These are phyloP conservation scores for Leucocoprinus leucothites DNA, from an alignment of 768 basidiomycete genomes.

Conservation along the genomic window DNA sequence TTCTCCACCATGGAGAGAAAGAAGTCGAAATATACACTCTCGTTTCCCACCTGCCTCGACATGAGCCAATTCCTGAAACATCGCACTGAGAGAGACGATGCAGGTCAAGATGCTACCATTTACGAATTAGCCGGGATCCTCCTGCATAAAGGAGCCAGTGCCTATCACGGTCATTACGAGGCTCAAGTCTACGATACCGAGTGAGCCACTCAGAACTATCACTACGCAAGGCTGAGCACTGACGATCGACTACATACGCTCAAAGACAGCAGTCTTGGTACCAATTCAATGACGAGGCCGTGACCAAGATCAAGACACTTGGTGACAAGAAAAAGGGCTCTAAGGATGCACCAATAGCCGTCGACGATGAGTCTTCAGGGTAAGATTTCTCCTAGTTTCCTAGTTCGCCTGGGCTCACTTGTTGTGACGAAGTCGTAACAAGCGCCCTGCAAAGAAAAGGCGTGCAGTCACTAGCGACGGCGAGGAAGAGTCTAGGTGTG, in stretches of 20 bases:
- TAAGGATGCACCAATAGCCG: constrained; percentile 19
- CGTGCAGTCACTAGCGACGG: constrained; percentile 58
- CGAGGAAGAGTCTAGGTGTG: constrained; percentile 24
- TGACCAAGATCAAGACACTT: constrained; percentile 58
- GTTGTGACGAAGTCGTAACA: constrained; percentile 23
- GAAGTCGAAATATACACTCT: constrained; percentile 80
- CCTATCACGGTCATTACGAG: constrained; percentile 89
- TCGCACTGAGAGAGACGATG: constrained; percentile 12
- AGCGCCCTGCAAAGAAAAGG: constrained; percentile 44
- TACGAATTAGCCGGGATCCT: constrained; percentile 87
- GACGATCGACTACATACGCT: constrained; percentile 5
- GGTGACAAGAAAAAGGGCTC: constrained; percentile 36
- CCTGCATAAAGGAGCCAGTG: constrained; percentile 88
- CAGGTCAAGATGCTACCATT: constrained; percentile 26
- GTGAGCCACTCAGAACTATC: constrained; percentile 39
- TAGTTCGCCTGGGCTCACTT: not conserved
- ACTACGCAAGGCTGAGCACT: not conserved
- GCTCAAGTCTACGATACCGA: constrained; percentile 74
- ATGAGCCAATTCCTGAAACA: constrained; percentile 62
- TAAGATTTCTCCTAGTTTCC: not conserved
- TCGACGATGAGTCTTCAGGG: constrained; percentile 20
- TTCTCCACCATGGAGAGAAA: constrained; percentile 72
- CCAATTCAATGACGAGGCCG: constrained; percentile 88
- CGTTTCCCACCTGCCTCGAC: constrained; percentile 72
- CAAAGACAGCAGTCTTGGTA: constrained; percentile 76